These are phyloP conservation scores for Pichia nanzhaoensis DNA, from an alignment of 805 yeast genomes.

Conservation along the genomic window DNA sequence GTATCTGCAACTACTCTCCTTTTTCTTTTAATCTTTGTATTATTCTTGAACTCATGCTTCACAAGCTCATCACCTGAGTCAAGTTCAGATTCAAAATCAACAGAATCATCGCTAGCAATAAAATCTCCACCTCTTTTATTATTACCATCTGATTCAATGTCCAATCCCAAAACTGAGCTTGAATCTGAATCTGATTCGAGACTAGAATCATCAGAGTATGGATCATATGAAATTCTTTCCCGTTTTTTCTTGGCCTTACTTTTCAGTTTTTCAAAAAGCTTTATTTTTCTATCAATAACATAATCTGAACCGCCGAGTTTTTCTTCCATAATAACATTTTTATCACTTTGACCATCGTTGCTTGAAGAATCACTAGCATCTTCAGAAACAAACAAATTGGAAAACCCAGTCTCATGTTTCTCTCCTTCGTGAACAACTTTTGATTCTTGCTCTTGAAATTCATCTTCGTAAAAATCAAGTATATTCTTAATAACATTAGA, in stretches of 20 bases:
- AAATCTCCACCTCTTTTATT: neutral
- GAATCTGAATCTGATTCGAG: neutral
- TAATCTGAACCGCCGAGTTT: neutral
- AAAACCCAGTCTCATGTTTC: neutral
- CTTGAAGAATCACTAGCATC: neutral
- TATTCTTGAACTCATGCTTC: neutral
- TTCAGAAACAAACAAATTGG: constrained; percentile 1
- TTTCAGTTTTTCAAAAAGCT: neutral
- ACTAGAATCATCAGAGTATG: neutral
- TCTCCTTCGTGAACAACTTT: neutral
- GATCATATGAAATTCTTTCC: neutral
- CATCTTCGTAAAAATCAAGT: constrained; percentile 1
- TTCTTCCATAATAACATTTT: neutral
- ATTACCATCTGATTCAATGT: too few relatives aligned
- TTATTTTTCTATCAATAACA: neutral
- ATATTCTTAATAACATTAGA: neutral
- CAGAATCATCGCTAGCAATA: constrained; percentile 1
- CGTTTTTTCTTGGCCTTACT: neutral
- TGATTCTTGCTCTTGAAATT: neutral
- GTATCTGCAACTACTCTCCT: too few relatives aligned
- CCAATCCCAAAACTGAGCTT: too few relatives aligned
- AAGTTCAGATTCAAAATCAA: constrained; percentile 2
- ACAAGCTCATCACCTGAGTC: constrained; percentile 2
- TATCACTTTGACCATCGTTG: neutral
- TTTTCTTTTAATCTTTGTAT: neutral